Evolutionary conservation across 257 asterid species (phyloP), one percentile per base, ranked within the genome.

Genomic region (Penstemon davidsonii): DNA sequence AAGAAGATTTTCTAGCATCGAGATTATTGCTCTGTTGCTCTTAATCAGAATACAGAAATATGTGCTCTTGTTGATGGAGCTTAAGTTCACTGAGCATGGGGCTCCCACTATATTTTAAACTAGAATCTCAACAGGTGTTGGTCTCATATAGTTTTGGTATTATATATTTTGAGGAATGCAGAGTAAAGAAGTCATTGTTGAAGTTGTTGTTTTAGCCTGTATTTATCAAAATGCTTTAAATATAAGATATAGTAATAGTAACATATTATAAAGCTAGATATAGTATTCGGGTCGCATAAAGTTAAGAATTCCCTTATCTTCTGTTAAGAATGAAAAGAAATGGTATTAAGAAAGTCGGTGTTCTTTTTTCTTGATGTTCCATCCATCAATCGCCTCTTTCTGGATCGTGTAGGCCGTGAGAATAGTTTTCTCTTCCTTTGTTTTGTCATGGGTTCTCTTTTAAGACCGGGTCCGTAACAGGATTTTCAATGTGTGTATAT

Each of bases 141-240:
- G 37, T 42, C 67, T 76, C 73, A 70, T 64, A 46, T 54, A 67
- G 41, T 58, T 47, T 60, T 54, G 11, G 46, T 62, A 15, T 25
- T 49, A 62, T 38, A 4, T 15, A 15, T 45, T 44, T 71, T 40
- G 75, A 46, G 45, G 52, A 51, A 46, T 11, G 8, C 38, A 71
- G 64, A 49, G 59, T 37, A n/a, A 68, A 38, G 49, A 57, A 6
- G 37, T 62, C 56, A 25, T 12, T 12, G 7, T 39, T 60, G 12
- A 65, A 56, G 56, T 47, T 64, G 60, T 58, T 13, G 64, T 45
- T 62, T 57, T 59, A 53, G 71, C 58, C 61, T 54, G 74, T 47
- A 56, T 42, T n/a, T 57, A 42, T 18, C 47, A 44, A 64, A 64
- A 45, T 57, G 67, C 50, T n/a, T 50, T 57, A 11, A 12, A 13